A percentile compares a stretch with the other conserved stretches of the same genome.
Evolutionary conservation across 345 rosid species (phyloP).

Genomic region (Orychophragmus violaceus): DNA sequence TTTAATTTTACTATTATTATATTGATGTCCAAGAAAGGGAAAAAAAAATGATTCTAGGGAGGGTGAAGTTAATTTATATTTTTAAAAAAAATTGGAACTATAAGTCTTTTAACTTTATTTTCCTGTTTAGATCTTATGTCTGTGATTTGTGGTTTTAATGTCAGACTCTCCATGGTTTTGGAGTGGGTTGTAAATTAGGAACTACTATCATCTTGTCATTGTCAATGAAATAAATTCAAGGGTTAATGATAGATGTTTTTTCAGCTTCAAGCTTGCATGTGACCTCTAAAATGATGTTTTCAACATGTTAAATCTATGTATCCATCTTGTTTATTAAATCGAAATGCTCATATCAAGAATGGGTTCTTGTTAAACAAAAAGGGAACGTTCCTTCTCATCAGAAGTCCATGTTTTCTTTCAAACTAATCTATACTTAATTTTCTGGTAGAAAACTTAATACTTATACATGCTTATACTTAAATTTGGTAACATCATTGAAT

Average conservation of each 20-base stretch:
- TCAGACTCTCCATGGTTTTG: constrained; percentile 14
- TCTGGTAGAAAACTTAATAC: too few species aligned
- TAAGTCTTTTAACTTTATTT: constrained; percentile 1
- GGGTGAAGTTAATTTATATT: not conserved
- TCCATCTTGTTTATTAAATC: not conserved
- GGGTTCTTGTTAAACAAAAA: not conserved
- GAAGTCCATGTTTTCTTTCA: not conserved
- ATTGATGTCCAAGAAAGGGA: not conserved
- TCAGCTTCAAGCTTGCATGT: constrained; percentile 2
- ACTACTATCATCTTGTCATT: constrained; percentile 12
- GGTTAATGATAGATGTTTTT: not conserved
- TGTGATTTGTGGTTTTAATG: not conserved
- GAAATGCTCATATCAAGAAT: not conserved
- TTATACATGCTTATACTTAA: too few species aligned
- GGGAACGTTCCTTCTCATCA: not conserved
- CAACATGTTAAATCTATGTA: not conserved
- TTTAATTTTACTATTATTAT: constrained; percentile 16
- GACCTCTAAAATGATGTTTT: not conserved
- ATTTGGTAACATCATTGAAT: not conserved
- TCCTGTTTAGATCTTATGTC: not conserved
- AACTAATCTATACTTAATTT: not conserved
- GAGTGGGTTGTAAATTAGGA: constrained; percentile 17
- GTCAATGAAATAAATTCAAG: constrained; percentile 18
- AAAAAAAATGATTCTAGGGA: not conserved
- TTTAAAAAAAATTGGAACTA: not conserved